Evolutionary conservation across 768 basidiomycete genomes (phyloP).

Genomic region (Cubamyces sp.): DNA sequence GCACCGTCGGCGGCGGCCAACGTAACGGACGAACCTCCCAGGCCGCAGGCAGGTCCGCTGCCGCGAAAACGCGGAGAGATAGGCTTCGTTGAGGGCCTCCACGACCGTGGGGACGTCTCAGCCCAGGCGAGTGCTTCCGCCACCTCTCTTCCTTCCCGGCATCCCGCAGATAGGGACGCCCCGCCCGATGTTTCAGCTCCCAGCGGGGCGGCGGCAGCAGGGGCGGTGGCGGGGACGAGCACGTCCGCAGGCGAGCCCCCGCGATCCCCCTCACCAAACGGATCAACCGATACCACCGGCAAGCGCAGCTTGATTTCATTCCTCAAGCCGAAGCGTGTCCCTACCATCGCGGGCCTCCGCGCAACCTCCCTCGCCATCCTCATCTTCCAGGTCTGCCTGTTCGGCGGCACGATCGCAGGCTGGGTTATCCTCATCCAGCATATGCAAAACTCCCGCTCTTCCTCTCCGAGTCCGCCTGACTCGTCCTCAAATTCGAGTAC

Average conservation of each 20-base stretch:
- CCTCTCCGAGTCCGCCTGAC: not conserved
- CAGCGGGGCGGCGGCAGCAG: not conserved
- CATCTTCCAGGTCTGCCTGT: constrained; percentile 39
- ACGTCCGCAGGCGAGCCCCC: constrained; percentile 27
- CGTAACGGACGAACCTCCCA: constrained; percentile 3
- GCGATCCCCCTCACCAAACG: constrained; percentile 19
- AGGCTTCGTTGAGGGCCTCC: constrained; percentile 54
- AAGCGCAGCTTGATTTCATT: constrained; percentile 43
- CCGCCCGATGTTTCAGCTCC: constrained; percentile 29
- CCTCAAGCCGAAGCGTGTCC: constrained; percentile 44
- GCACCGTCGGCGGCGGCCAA: not conserved
- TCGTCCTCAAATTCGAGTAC: not conserved
- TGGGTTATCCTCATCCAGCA: constrained; percentile 54
- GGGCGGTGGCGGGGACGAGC: not conserved
- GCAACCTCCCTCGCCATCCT: constrained; percentile 48
- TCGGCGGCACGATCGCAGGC: constrained; percentile 54
- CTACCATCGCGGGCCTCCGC: constrained; percentile 48
- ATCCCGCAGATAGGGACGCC: constrained; percentile 51
- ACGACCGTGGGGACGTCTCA: constrained; percentile 27
- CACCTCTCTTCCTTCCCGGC: constrained; percentile 46
- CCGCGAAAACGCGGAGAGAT: constrained; percentile 70
- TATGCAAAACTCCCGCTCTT: constrained; percentile 21
- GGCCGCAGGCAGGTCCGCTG: constrained; percentile 58
- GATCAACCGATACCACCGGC: constrained; percentile 25
- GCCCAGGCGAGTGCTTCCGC: constrained; percentile 28